A percentile compares a stretch with the other conserved stretches of the same genome.
phyloP scores from a whole-genome alignment of 805 yeast species.

The Kluyveromyces dobzhanskii region DNA sequence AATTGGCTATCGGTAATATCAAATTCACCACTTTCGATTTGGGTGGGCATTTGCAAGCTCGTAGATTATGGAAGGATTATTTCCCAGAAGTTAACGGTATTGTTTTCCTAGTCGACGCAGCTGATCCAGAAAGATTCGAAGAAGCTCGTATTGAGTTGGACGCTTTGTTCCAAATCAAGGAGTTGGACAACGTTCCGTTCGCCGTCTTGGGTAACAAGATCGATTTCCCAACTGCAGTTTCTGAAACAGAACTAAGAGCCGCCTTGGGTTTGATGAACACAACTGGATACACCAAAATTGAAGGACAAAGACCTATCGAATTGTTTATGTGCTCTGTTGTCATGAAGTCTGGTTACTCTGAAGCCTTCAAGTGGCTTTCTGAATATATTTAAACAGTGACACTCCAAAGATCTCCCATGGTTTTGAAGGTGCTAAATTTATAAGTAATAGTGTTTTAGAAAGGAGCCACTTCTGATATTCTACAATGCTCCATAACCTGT shows the following conservation, averaged over 20 bases:
- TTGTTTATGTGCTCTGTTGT: conserved; percentile 96
- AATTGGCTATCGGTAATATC: conserved; percentile 90
- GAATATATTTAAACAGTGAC: conserved; percentile 61
- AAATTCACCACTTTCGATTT: conserved; percentile 96
- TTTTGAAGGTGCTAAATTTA: no score
- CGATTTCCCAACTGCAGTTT: conserved; percentile 88
- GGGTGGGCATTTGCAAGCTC: conserved; percentile 98
- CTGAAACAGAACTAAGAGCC: conserved; percentile 87
- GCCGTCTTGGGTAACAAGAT: conserved; percentile 93
- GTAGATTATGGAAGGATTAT: conserved; percentile 98
- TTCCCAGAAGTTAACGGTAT: conserved; percentile 99
- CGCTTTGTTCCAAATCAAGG: conserved; percentile 86
- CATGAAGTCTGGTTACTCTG: conserved; percentile 98
- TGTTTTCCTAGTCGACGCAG: conserved; percentile 93
- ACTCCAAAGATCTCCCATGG: no score
- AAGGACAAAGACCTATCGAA: conserved; percentile 83
- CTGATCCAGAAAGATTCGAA: conserved; percentile 89
- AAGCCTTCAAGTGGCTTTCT: conserved; percentile 96
- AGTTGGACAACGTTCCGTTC: conserved; percentile 82
- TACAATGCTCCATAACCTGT: no score
- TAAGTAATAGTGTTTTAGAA: neutral
- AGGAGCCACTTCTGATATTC: no score
- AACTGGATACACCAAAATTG: conserved; percentile 75
- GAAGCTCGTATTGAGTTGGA: conserved; percentile 95
- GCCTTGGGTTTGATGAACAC: conserved; percentile 82